phyloP scores from a whole-genome alignment of 805 yeast species.

The Candida methanosorbosa region DNA sequence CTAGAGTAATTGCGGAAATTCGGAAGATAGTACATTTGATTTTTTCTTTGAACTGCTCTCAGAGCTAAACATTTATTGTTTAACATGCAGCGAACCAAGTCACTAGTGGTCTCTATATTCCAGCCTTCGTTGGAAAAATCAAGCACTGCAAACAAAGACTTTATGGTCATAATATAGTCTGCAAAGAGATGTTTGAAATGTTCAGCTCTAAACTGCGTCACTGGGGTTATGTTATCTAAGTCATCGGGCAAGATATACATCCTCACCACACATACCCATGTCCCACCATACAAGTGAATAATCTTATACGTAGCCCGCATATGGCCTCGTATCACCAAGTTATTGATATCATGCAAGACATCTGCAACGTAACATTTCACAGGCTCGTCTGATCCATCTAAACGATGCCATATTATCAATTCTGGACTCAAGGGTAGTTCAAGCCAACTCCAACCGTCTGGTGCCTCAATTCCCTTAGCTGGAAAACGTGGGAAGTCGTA shows the following conservation, averaged over 20 bases:
- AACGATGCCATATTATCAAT: too few species aligned
- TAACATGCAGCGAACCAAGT: too few species aligned
- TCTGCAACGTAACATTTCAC: slow-evolving; percentile 1
- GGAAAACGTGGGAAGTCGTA: slow-evolving; percentile 32
- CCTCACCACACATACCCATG: slow-evolving; percentile 25
- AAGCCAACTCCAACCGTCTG: slow-evolving; percentile 49
- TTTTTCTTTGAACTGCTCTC: too few species aligned
- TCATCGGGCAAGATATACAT: slow-evolving; percentile 43
- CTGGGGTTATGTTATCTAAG: slow-evolving; percentile 21
- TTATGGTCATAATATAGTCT: too few species aligned
- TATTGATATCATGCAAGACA: slow-evolving; percentile 29
- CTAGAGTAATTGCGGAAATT: neutral
- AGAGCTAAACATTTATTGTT: too few species aligned
- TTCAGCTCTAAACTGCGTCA: slow-evolving; percentile 26
- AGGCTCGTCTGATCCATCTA: neutral
- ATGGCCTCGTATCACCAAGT: slow-evolving; percentile 32
- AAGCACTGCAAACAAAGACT: too few species aligned
- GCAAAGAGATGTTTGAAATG: too few species aligned
- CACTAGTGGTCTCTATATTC: too few species aligned
- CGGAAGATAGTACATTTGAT: too few species aligned
- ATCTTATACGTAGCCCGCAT: slow-evolving; percentile 36
- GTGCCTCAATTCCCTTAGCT: slow-evolving; percentile 27
- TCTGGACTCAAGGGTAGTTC: slow-evolving; percentile 35
- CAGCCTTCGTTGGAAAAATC: slow-evolving; percentile 35
- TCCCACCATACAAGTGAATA: slow-evolving; percentile 9